phyloP scores from a whole-genome alignment of 2,329 filamentous ascomycete genomes.

The Cladosporium sp. region DNA sequence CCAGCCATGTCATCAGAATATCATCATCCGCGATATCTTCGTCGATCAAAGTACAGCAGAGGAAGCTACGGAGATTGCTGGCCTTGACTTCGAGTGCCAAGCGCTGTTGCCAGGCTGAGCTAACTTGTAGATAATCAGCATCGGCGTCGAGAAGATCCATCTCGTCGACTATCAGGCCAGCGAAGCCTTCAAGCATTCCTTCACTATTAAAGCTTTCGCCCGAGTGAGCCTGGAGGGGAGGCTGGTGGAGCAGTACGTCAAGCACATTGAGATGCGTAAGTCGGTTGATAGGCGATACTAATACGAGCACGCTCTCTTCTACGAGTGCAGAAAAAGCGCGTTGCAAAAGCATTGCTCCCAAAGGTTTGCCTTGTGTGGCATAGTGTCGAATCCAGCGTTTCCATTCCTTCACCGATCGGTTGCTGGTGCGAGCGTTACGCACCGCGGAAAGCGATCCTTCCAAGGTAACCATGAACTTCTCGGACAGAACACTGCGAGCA shows the following conservation, averaged over 20 bases:
- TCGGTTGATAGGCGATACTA: conserved; percentile 20
- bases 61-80: conserved; percentile 72
- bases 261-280: conserved; percentile 19
- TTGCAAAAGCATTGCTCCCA: conserved; percentile 88
- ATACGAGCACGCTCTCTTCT: conserved; percentile 33
- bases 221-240: conserved; percentile 14
- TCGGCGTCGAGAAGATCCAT: conserved; percentile 84
- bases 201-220: conserved; percentile 40
- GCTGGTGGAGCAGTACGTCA: conserved; percentile 32
- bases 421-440: conserved; percentile 68
- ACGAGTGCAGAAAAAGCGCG: conserved; percentile 83
- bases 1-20: conserved; percentile 76
- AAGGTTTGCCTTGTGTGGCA: conserved; percentile 68
- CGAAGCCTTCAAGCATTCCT: conserved; percentile 53
- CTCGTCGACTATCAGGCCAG: conserved; percentile 72
- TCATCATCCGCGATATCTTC: conserved; percentile 78
- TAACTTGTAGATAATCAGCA: conserved; percentile 82
- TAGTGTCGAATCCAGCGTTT: conserved; percentile 82
- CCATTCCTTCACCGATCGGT: conserved; percentile 74
- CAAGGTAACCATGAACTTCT: conserved; percentile 77
- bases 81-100: conserved; percentile 84
- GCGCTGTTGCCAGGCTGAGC: conserved; percentile 79
- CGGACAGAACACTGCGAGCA: conserved; percentile 70
- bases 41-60: conserved; percentile 80
- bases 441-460: conserved; percentile 89